These are phyloP conservation scores for Penicillium sp. DNA, from an alignment of 2,329 filamentous ascomycete genomes.

Conservation along the genomic window DNA sequence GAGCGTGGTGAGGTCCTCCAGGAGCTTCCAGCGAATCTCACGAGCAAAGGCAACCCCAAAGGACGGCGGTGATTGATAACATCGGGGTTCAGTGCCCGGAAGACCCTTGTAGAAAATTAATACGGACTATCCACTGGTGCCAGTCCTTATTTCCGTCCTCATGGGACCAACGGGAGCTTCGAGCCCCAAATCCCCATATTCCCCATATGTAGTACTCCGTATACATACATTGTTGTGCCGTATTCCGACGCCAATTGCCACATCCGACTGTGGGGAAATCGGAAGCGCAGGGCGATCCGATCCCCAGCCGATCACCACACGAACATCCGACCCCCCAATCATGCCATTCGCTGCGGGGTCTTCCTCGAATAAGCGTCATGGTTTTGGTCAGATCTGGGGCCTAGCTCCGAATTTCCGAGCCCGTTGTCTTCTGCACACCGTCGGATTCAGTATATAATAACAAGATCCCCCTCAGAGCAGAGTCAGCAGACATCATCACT, in stretches of 20 bases:
- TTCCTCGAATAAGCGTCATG: constrained; percentile 22
- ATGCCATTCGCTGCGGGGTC: constrained; percentile 23
- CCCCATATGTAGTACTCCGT: background rate
- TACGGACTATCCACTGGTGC: too few species aligned
- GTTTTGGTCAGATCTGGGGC: constrained; percentile 17
- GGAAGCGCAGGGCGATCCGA: constrained; percentile 23
- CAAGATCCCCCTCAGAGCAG: background rate
- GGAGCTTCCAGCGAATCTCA: constrained; percentile 50
- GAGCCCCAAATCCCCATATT: too few species aligned
- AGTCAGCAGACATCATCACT: background rate
- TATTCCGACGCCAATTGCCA: background rate
- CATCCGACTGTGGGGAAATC: constrained; percentile 25
- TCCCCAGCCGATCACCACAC: background rate
- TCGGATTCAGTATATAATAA: constrained; percentile 12
- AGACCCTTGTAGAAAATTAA: background rate
- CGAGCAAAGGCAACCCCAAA: constrained; percentile 37
- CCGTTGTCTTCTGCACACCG: constrained; percentile 10
- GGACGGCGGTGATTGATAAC: constrained; percentile 15
- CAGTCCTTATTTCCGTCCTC: too few species aligned
- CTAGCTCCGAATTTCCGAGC: background rate
- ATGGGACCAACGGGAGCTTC: too few species aligned
- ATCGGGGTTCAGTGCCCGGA: background rate
- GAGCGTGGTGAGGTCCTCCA: constrained; percentile 54
- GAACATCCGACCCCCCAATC: constrained; percentile 15
- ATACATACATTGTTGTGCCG: background rate